Conservation (phyloP, 495 filamentous ascomycete genomes). For the Parachaetomium inaequale region DNA sequence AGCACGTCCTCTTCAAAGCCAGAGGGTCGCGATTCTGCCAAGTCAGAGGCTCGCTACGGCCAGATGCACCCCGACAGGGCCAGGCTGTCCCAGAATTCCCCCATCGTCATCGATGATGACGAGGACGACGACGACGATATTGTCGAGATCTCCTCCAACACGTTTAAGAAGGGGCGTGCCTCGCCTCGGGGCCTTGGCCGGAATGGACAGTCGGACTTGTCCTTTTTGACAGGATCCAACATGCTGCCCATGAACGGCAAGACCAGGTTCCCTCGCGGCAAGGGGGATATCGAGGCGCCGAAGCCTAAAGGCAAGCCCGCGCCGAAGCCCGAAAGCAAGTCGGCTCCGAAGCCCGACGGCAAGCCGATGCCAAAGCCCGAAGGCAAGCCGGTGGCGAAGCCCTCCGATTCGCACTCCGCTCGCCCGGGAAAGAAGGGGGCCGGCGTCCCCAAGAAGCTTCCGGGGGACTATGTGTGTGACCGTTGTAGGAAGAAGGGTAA, state of each 20-base stretch:
- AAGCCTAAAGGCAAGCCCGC: background rate
- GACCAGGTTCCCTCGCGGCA: background rate
- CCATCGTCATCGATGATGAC: background rate
- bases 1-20: too few species aligned
- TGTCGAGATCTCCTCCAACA: slow-evolving; percentile 1
- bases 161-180: background rate
- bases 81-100: slow-evolving; percentile 7
- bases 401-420: background rate
- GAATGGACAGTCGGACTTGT: background rate
- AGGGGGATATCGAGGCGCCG: background rate
- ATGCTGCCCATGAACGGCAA: slow-evolving; percentile 12
- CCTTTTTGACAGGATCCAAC: slow-evolving; percentile 26
- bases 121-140: background rate
- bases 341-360: background rate
- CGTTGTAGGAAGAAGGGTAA: slow-evolving; percentile 1
- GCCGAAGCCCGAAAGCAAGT: background rate
- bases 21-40: background rate
- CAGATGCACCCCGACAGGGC: slow-evolving; percentile 25
- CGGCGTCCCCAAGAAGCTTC: background rate
- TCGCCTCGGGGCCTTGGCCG: background rate
- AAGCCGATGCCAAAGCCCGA: background rate
- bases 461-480: background rate
- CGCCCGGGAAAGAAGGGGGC: background rate
- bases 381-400: background rate
- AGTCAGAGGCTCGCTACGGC: background rate